Conservation (phyloP, 345 rosid genomes). For the Eucalyptus regnans region DNA sequence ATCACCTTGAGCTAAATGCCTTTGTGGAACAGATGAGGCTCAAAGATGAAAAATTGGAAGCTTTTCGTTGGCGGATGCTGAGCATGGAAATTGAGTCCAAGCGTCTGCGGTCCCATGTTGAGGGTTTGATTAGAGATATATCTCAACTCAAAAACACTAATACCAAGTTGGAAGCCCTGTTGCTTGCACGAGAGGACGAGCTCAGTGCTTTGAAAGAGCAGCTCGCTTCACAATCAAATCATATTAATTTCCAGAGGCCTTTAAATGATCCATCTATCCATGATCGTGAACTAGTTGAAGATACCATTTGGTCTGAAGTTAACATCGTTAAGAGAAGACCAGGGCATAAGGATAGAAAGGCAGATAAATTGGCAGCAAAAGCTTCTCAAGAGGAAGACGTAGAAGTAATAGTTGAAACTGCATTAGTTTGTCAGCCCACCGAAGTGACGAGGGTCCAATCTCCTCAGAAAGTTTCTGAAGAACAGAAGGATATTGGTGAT, state of each 20-base stretch:
- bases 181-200: slow-evolving; percentile 43
- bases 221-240: slow-evolving; percentile 9
- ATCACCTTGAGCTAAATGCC: slow-evolving; percentile 56
- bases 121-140: slow-evolving; percentile 45
- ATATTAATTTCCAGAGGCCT: not conserved
- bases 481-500: slow-evolving; percentile 14
- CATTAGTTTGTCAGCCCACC: not conserved
- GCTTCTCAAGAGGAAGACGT: slow-evolving; percentile 4
- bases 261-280: slow-evolving; percentile 7
- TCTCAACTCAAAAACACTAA: slow-evolving; percentile 47
- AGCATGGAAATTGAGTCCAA: slow-evolving; percentile 76
- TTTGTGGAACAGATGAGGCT: slow-evolving; percentile 66
- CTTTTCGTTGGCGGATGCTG: slow-evolving; percentile 53
- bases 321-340: slow-evolving; percentile 24
- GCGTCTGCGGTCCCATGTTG: slow-evolving; percentile 49
- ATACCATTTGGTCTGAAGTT: slow-evolving; percentile 16
- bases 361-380: slow-evolving; percentile 1
- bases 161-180: slow-evolving; percentile 36
- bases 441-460: slow-evolving; percentile 19
- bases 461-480: slow-evolving; percentile 47
- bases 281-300: slow-evolving; percentile 12
- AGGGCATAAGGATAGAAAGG: slow-evolving; percentile 20
- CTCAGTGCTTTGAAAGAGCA: slow-evolving; percentile 29
- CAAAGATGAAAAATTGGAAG: slow-evolving; percentile 77
- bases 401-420: slow-evolving; percentile 13